Evolutionary conservation across 768 basidiomycete species (phyloP).

Genomic region (Calocybe gangraenosa): DNA sequence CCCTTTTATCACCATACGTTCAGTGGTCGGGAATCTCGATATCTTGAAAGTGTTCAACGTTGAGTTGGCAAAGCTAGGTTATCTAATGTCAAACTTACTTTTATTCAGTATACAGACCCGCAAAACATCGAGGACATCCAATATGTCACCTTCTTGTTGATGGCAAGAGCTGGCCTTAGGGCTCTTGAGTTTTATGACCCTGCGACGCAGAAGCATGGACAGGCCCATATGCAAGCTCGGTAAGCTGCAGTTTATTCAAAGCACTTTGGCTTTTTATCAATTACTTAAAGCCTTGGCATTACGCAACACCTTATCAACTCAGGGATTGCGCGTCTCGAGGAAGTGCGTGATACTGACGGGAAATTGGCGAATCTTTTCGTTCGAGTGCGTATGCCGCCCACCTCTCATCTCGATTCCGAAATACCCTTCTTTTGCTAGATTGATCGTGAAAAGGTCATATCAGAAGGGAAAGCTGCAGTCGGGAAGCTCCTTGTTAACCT

Average conservation of each 20-base stretch:
- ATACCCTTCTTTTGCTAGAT: constrained; percentile 39
- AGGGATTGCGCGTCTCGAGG: constrained; percentile 68
- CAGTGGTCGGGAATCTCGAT: constrained; percentile 70
- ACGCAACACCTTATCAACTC: constrained; percentile 71
- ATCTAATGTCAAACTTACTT: background rate
- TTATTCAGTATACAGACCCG: constrained; percentile 55
- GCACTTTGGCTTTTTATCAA: too few relatives aligned
- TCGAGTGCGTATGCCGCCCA: constrained; percentile 39
- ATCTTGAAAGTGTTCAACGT: constrained; percentile 83
- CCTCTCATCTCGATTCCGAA: background rate
- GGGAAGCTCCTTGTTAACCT: constrained; percentile 76
- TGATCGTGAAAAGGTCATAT: constrained; percentile 64
- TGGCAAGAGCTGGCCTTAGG: constrained; percentile 81
- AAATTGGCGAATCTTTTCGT: constrained; percentile 66
- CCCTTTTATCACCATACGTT: background rate
- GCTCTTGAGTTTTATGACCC: constrained; percentile 86
- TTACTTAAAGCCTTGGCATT: constrained; percentile 64
- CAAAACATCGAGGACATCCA: constrained; percentile 76
- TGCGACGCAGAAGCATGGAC: constrained; percentile 74
- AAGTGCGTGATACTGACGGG: constrained; percentile 54
- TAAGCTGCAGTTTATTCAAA: constrained; percentile 28
- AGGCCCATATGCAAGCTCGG: constrained; percentile 91
- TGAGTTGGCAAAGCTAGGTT: constrained; percentile 19
- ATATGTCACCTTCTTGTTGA: constrained; percentile 75
- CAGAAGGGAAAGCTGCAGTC: constrained; percentile 58